Evolutionary conservation across 2,329 filamentous ascomycete species (phyloP), one percentile per base, ranked within the genome.

Genomic region (Chaetomium sp.): DNA sequence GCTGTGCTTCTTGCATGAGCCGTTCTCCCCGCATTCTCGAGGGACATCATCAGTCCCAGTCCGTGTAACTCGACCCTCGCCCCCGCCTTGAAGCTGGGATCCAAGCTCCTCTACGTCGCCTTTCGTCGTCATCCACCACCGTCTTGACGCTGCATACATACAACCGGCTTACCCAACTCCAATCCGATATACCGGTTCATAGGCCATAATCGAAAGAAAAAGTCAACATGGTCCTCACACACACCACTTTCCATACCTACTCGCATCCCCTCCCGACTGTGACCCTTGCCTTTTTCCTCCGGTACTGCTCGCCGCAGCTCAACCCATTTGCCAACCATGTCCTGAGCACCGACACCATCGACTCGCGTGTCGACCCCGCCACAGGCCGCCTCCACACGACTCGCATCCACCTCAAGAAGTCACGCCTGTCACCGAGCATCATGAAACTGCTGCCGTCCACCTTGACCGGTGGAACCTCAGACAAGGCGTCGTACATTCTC

Each of bases 201-300:
- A 34, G 40, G 37, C 37, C 46, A 11, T 19, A 36, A 10, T n/a
- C 27, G 33, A 10, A 11, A 12, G 12, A 49, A 50, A 40, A 19
- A 19, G 49, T 61, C 66, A 78, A 68, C 54, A 84, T 84, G 81
- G 81, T 84, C 61, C 79, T 84, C 72, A 81, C 79, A 6, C 81
- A 83, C 70, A 81, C 80, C 53, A 84, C 82, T 65, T 83, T 80
- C 72, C 86, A 88, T 70, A 82, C 79, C 66, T 91, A 91, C 78
- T 79, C 85, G 62, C 89, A 92, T 72, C 86, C 87, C 49, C 92
- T 92, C 75, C 85, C 88, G 59, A 88, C 88, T 69, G 89, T 94
- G 59, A 90, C 88, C 49, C 85, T 94, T 70, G 89, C 89, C 74
- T 94, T 90, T 79, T 94, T 92, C 74, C 85, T 94, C 49, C 88